These are phyloP conservation scores for Penicillium bialowiezense DNA, from an alignment of 495 filamentous ascomycete genomes.

Conservation along the genomic window DNA sequence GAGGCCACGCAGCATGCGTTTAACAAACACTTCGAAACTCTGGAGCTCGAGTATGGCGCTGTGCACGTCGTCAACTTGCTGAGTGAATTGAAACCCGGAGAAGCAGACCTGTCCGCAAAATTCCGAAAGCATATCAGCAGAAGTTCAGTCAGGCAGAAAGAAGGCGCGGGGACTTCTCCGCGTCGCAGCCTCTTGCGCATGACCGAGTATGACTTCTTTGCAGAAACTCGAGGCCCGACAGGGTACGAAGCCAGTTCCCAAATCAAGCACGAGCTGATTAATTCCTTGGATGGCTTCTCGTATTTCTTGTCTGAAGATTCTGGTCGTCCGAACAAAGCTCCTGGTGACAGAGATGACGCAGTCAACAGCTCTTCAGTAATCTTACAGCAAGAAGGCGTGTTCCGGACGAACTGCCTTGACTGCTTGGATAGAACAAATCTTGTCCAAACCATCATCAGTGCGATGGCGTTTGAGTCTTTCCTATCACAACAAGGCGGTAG, in stretches of 20 bases:
- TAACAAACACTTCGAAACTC: conserved; percentile 82
- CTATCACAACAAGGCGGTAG: conserved; percentile 63
- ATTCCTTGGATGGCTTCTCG: conserved; percentile 80
- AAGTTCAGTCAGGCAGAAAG: conserved; percentile 59
- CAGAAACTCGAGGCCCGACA: conserved; percentile 80
- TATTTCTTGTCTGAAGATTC: conserved; percentile 81
- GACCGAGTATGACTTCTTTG: conserved; percentile 93
- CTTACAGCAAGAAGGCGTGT: conserved; percentile 89
- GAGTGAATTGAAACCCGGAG: conserved; percentile 78
- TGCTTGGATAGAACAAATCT: conserved; percentile 95
- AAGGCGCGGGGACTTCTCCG: conserved; percentile 35
- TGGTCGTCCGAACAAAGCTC: conserved; percentile 4
- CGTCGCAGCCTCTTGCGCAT: conserved; percentile 68
- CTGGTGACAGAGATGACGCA: conserved; percentile 23
- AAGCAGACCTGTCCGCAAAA: conserved; percentile 72
- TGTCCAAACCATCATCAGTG: conserved; percentile 90
- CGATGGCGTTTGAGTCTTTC: conserved; percentile 84
- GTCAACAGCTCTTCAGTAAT: conserved; percentile 61
- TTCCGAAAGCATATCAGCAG: conserved; percentile 74
- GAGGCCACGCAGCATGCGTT: conserved; percentile 96
- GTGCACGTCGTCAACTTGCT: conserved; percentile 90
- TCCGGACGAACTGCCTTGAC: conserved; percentile 94
- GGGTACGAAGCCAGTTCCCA: conserved; percentile 85
- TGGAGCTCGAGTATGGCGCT: conserved; percentile 82
- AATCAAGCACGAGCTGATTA: conserved; percentile 69